Percentiles rank a stretch among this genome's conserved stretches.
Evolutionary conservation across 352 stramenopile species (phyloP).

Genomic region (Globisporangium nagaii): DNA sequence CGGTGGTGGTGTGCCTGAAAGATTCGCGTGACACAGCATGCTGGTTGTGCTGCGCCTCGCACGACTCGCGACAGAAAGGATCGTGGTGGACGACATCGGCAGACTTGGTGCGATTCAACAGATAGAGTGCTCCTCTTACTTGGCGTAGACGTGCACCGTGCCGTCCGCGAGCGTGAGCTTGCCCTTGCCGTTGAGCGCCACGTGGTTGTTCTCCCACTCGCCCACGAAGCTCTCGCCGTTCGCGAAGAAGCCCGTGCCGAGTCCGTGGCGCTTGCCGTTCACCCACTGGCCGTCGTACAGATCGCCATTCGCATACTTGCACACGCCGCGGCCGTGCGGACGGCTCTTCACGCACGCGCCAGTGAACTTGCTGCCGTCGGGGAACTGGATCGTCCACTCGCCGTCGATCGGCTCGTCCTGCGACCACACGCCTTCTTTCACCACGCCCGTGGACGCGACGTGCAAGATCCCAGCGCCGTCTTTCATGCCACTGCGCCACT

Average conservation of each 20-base stretch:
- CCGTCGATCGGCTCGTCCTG: slow-evolving; percentile 52
- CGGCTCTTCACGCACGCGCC: slow-evolving; percentile 55
- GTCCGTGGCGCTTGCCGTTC: slow-evolving; percentile 67
- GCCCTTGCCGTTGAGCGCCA: slow-evolving; percentile 66
- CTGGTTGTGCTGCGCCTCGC: too few relatives aligned
- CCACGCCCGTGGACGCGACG: slow-evolving; percentile 38
- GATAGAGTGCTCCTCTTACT: slow-evolving; percentile 15
- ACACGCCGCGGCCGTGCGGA: slow-evolving; percentile 62
- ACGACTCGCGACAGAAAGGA: too few relatives aligned
- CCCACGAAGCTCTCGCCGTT: slow-evolving; percentile 72
- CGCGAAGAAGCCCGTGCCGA: slow-evolving; percentile 61
- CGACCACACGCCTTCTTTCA: slow-evolving; percentile 65
- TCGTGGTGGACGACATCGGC: too few relatives aligned
- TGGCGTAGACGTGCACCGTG: slow-evolving; percentile 63
- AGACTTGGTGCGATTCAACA: too few relatives aligned
- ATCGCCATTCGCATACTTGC: slow-evolving; percentile 81
- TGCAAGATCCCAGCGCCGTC: slow-evolving; percentile 48
- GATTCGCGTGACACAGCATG: too few relatives aligned
- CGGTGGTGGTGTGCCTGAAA: too few relatives aligned
- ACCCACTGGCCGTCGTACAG: slow-evolving; percentile 83
- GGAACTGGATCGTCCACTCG: slow-evolving; percentile 76
- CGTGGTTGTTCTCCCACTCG: slow-evolving; percentile 79
- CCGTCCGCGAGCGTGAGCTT: slow-evolving; percentile 64
- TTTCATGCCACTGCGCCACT: slow-evolving; percentile 47
- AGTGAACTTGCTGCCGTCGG: slow-evolving; percentile 71